These are phyloP conservation scores for Diaporthe ampelina DNA, from an alignment of 2,329 filamentous ascomycete genomes.

Conservation along the genomic window DNA sequence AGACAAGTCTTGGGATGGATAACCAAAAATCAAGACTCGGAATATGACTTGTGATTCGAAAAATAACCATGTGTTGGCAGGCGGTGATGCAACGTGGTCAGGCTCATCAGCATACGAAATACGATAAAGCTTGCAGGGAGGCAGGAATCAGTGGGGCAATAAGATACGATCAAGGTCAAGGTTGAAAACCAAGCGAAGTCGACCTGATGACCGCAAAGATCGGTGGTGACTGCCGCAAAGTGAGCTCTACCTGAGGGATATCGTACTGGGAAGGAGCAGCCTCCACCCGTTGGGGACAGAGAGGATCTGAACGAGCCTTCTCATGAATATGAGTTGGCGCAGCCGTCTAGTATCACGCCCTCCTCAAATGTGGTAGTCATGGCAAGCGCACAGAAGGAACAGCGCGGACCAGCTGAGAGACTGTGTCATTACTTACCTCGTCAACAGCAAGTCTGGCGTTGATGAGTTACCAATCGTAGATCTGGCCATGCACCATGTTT, in stretches of 20 bases:
- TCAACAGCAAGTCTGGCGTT: background rate
- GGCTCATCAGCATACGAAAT: background rate
- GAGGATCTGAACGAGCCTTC: background rate
- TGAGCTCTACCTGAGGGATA: no score
- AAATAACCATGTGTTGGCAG: constrained; percentile 14
- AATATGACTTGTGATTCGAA: background rate
- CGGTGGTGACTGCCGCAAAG: background rate
- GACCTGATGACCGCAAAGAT: background rate
- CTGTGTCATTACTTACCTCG: background rate
- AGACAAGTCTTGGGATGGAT: background rate
- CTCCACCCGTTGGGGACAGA: no score
- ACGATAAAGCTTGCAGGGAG: background rate
- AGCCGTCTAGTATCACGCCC: background rate
- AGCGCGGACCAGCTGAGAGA: no score
- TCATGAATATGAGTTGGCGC: no score
- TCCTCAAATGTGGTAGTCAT: no score
- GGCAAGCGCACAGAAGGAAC: background rate
- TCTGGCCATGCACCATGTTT: background rate
- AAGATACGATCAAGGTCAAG: background rate
- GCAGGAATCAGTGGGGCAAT: background rate
- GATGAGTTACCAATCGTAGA: background rate
- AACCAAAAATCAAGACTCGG: background rate
- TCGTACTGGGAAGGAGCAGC: background rate
- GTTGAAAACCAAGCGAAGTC: background rate
- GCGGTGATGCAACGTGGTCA: background rate